These are phyloP conservation scores for Blumeria hordei DNA, from an alignment of 2,329 filamentous ascomycete genomes.

Conservation along the genomic window DNA sequence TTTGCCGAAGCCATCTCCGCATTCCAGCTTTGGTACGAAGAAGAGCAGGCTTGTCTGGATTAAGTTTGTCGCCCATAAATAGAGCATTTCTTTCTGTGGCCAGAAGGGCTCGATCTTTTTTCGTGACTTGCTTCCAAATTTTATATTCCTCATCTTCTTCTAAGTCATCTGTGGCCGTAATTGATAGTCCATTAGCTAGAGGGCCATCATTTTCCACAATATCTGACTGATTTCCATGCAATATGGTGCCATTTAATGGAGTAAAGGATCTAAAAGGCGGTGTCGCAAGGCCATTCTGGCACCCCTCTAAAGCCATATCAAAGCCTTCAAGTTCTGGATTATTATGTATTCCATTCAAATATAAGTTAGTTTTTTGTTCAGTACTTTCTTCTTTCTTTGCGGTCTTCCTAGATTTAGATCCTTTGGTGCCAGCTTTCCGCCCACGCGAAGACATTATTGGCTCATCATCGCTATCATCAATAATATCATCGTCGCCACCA, in stretches of 20 bases:
- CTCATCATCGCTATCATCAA: constrained; percentile 86
- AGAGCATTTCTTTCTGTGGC: constrained; percentile 69
- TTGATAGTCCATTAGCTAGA: constrained; percentile 38
- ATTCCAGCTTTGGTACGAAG: constrained; percentile 70
- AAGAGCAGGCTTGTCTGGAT: constrained; percentile 68
- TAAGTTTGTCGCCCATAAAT: constrained; percentile 66
- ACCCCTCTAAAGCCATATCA: constrained; percentile 48
- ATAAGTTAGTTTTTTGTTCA: constrained; percentile 49
- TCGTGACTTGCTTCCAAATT: constrained; percentile 96
- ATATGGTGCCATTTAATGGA: constrained; percentile 44
- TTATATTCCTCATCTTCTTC: constrained; percentile 90
- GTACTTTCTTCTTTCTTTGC: constrained; percentile 58
- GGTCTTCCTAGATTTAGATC: constrained; percentile 47
- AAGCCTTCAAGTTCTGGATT: constrained; percentile 44
- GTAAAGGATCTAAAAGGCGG: constrained; percentile 56
- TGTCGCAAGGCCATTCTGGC: constrained; percentile 63
- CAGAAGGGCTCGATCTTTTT: constrained; percentile 72
- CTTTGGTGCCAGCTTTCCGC: constrained; percentile 60
- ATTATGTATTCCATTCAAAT: constrained; percentile 37
- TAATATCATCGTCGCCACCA: constrained; percentile 58
- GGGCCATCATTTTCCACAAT: constrained; percentile 70
- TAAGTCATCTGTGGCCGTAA: constrained; percentile 46
- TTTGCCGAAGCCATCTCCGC: constrained; percentile 63
- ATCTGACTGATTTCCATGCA: constrained; percentile 51
- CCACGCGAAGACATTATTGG: constrained; percentile 96